A percentile compares a stretch with the other conserved stretches of the same genome.
Evolutionary conservation across 148 eudicot species (phyloP).

Genomic region (Cornus suecica): DNA sequence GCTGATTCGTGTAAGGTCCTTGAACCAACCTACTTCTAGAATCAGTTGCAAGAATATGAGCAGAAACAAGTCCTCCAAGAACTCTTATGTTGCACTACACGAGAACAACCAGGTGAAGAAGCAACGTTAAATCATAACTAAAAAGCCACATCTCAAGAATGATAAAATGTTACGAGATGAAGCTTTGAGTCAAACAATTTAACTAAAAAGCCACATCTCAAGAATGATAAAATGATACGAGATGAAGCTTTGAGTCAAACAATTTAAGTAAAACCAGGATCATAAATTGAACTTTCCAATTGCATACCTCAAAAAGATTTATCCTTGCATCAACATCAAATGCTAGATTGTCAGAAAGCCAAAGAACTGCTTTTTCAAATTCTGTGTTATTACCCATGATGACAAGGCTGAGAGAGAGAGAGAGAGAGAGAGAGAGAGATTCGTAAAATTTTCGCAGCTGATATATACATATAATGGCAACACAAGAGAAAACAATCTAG

Average conservation of each 20-base stretch:
- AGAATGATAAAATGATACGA: neutral
- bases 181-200: neutral
- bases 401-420: conserved; percentile 56
- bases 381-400: conserved; percentile 86
- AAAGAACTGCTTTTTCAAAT: conserved; percentile 73
- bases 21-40: conserved; percentile 89
- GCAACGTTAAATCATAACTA: conserved; percentile 30
- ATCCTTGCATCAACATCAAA: conserved; percentile 95
- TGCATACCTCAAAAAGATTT: conserved; percentile 85
- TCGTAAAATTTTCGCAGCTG: neutral
- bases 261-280: neutral
- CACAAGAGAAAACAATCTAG: neutral
- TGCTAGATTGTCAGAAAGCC: conserved; percentile 82
- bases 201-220: neutral
- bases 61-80: conserved; percentile 99
- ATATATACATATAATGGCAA: neutral
- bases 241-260: neutral
- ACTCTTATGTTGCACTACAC: conserved; percentile 99
- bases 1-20: conserved; percentile 76
- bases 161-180: neutral
- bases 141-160: neutral
- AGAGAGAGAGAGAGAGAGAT: neutral
- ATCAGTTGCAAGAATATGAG: conserved; percentile 99
- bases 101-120: conserved; percentile 36
- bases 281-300: neutral